phyloP scores from a whole-genome alignment of 1,284 basidiomycete species.

The Ustilago lituana region DNA sequence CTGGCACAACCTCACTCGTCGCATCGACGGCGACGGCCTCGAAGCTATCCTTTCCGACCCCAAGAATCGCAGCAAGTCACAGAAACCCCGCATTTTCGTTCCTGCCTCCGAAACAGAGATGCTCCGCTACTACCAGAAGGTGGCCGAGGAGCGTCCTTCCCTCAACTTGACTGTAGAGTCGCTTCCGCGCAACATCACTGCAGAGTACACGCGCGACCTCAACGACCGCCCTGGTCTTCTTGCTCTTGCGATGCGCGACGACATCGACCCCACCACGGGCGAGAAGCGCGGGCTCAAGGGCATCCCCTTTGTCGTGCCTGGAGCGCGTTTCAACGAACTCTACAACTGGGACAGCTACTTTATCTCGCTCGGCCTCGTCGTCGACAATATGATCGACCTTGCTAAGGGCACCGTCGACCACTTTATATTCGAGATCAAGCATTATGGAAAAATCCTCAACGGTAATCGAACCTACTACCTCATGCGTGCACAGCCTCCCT shows the following conservation, averaged over 20 bases:
- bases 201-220: conserved; percentile 87
- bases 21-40: conserved; percentile 95
- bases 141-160: conserved; percentile 71
- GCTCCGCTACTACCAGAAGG: conserved; percentile 84
- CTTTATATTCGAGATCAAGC: conserved; percentile 98
- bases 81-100: conserved; percentile 85
- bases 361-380: conserved; percentile 89
- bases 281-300: conserved; percentile 80
- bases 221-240: conserved; percentile 93
- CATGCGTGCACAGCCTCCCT: conserved; percentile 93
- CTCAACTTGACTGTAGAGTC: conserved; percentile 90
- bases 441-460: conserved; percentile 81
- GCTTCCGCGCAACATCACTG: conserved; percentile 87
- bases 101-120: conserved; percentile 90
- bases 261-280: conserved; percentile 72
- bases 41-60: conserved; percentile 97
- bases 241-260: conserved; percentile 89
- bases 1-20: conserved; percentile 95
- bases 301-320: conserved; percentile 92
- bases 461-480: conserved; percentile 74
- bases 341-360: conserved; percentile 76
- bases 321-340: conserved; percentile 97
- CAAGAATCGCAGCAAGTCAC: conserved; percentile 73
- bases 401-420: conserved; percentile 98
- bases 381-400: conserved; percentile 91